Conservation (phyloP, 352 stramenopile genomes). For the Pythium chondricola region DNA sequence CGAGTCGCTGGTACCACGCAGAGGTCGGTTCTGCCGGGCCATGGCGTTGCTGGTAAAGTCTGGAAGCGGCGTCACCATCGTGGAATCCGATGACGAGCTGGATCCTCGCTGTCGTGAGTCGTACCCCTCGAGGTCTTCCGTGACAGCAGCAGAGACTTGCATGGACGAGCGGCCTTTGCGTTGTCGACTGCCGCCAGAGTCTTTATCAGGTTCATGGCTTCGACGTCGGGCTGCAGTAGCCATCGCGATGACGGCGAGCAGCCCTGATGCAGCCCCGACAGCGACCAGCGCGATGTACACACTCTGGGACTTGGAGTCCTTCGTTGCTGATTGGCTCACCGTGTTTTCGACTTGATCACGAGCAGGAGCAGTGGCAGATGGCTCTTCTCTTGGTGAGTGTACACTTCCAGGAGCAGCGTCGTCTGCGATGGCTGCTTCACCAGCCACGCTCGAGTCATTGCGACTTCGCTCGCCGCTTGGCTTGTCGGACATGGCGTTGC, state of each 20-base stretch:
- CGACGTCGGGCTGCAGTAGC: background rate
- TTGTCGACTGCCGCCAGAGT: background rate
- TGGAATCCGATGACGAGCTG: background rate
- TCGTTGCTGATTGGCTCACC: background rate
- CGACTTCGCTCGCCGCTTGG: background rate
- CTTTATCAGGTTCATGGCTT: background rate
- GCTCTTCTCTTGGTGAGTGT: conserved; percentile 2
- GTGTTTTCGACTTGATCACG: background rate
- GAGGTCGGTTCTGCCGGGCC: background rate
- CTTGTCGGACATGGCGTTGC: too few relatives aligned
- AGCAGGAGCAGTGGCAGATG: background rate
- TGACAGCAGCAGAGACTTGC: background rate
- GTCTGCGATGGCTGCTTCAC: background rate
- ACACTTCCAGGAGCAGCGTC: conserved; percentile 4
- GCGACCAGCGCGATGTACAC: conserved; percentile 11
- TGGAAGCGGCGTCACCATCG: conserved; percentile 4
- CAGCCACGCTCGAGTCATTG: background rate
- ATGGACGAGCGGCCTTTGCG: conserved; percentile 5
- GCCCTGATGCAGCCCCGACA: background rate
- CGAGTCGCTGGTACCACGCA: conserved; percentile 1
- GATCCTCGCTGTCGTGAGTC: background rate
- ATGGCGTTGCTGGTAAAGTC: too few relatives aligned
- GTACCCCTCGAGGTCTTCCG: conserved; percentile 1
- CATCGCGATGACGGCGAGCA: conserved; percentile 4
- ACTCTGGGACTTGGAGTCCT: background rate